phyloP scores from a whole-genome alignment of 108 stramenopile genomes.

The Conticribra guillardii region DNA sequence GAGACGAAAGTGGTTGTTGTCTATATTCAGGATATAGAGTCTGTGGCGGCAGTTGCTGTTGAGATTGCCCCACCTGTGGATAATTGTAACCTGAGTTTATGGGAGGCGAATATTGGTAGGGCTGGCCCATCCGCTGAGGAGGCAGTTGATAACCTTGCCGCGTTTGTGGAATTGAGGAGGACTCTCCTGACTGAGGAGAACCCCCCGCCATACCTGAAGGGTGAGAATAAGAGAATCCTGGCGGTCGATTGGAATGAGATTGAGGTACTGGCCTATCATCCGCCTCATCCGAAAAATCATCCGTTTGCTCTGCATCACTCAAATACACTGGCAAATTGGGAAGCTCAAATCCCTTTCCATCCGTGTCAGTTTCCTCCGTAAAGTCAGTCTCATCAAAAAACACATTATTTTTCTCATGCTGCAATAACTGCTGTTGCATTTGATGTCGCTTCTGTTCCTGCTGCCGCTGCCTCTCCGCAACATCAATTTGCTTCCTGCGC shows the following conservation, averaged over 20 bases:
- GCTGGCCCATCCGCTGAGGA: not conserved
- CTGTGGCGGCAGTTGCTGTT: slow-evolving; percentile 40
- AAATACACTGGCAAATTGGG: slow-evolving; percentile 87
- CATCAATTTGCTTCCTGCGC: slow-evolving; percentile 29
- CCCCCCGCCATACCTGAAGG: not conserved
- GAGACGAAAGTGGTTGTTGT: slow-evolving; percentile 36
- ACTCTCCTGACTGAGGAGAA: slow-evolving; percentile 19
- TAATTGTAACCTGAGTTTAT: slow-evolving; percentile 15
- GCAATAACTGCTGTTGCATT: slow-evolving; percentile 26
- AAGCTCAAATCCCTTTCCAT: slow-evolving; percentile 74
- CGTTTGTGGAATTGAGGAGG: not conserved
- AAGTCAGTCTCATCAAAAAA: slow-evolving; percentile 54
- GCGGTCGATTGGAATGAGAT: not conserved
- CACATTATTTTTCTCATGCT: not conserved
- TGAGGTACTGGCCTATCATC: slow-evolving; percentile 13
- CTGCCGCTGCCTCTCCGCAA: slow-evolving; percentile 33
- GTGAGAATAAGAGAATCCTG: not conserved
- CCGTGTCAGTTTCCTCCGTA: slow-evolving; percentile 63
- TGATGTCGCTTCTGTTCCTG: slow-evolving; percentile 50
- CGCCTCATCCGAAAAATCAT: slow-evolving; percentile 45
- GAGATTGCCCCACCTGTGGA: slow-evolving; percentile 13
- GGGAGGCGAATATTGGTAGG: slow-evolving; percentile 1
- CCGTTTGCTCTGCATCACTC: slow-evolving; percentile 67
- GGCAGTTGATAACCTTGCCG: slow-evolving; percentile 17
- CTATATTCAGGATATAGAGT: slow-evolving; percentile 29